Evolutionary conservation across 768 basidiomycete species (phyloP).

Genomic region (Tubosaeta brunneosetosa): DNA sequence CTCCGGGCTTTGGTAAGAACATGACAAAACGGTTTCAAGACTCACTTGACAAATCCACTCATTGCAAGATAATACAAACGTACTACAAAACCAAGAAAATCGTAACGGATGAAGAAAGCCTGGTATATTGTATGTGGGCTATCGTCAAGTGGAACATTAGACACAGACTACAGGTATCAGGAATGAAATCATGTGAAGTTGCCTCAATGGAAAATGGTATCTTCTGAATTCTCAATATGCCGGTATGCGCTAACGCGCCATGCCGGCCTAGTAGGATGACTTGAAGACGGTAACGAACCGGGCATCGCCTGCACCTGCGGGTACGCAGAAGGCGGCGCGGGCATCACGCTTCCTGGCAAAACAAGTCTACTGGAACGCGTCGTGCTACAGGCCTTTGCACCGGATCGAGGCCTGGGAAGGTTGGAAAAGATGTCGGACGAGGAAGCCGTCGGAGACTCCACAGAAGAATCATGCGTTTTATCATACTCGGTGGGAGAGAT

Average conservation of each 20-base stretch:
- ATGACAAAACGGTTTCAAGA: conserved; percentile 11
- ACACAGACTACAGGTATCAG: not conserved
- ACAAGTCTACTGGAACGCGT: not conserved
- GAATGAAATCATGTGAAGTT: no score
- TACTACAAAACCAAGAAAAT: not conserved
- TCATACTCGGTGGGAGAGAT: not conserved
- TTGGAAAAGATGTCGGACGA: not conserved
- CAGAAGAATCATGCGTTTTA: not conserved
- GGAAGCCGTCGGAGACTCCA: not conserved
- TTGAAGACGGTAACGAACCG: conserved; percentile 15
- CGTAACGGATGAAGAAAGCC: not conserved
- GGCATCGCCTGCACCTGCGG: conserved; percentile 23
- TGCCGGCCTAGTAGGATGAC: not conserved
- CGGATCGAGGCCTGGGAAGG: not conserved
- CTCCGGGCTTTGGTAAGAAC: conserved; percentile 39
- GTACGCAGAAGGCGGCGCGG: conserved; percentile 22
- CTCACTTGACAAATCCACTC: no score
- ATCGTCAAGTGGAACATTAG: not conserved
- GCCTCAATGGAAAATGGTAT: not conserved
- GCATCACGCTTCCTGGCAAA: conserved; percentile 9
- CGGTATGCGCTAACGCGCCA: not conserved
- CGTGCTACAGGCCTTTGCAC: not conserved
- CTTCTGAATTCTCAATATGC: not conserved
- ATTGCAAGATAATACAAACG: not conserved
- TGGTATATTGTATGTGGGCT: not conserved